Conservation (phyloP, 164 flowering plant species). For the Tinospora cordifolia region DNA sequence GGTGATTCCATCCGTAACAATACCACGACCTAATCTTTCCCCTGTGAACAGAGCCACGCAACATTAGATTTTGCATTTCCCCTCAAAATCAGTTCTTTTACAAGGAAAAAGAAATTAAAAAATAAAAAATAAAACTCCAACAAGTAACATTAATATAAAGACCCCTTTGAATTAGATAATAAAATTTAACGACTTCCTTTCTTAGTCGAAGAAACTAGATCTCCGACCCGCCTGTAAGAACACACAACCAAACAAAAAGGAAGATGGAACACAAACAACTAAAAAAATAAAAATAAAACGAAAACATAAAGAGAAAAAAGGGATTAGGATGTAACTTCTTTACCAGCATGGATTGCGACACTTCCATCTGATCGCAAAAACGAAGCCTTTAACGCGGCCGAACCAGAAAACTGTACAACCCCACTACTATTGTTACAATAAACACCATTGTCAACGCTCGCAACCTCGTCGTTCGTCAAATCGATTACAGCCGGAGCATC, state of each 20-base stretch:
- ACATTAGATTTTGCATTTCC: neutral
- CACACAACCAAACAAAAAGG: neutral
- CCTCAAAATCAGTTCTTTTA: too few species aligned
- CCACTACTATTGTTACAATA: slow-evolving; percentile 12
- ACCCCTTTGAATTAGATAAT: too few species aligned
- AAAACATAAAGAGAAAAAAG: neutral
- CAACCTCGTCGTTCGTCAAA: slow-evolving; percentile 15
- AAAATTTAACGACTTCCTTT: neutral
- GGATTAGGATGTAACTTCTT: neutral
- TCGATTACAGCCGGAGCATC: slow-evolving; percentile 23
- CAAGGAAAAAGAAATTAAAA: too few species aligned
- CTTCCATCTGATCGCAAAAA: slow-evolving; percentile 73
- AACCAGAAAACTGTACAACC: slow-evolving; percentile 30
- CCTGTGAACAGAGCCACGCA: slow-evolving; percentile 36
- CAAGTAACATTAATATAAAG: too few species aligned
- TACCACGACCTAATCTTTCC: slow-evolving; percentile 86
- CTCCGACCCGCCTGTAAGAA: too few species aligned
- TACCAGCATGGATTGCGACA: slow-evolving; percentile 93
- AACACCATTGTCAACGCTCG: slow-evolving; percentile 16
- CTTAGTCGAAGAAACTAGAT: too few species aligned
- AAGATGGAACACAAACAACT: neutral
- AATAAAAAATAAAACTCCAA: too few species aligned
- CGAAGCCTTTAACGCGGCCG: slow-evolving; percentile 30
- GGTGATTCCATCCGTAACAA: slow-evolving; percentile 83
- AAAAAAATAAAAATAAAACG: neutral